phyloP scores from a whole-genome alignment of 176 grass and related monocot species.

The Zea luxurians region DNA sequence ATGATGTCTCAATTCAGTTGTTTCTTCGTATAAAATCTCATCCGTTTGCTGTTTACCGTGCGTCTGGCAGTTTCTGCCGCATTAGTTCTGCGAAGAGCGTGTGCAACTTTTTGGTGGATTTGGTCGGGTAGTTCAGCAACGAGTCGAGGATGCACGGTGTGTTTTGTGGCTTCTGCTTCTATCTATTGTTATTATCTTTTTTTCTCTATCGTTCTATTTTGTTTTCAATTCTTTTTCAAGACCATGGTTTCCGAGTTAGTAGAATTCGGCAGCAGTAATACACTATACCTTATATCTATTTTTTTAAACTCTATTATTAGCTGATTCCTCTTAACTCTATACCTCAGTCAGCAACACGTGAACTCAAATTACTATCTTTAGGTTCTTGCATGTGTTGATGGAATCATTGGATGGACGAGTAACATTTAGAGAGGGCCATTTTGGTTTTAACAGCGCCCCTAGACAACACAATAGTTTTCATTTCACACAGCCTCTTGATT shows the following conservation, averaged over 20 bases:
- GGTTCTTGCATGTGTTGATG: constrained; percentile 11
- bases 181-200: neutral
- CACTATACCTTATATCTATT: neutral
- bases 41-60: neutral
- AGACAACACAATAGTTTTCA: neutral
- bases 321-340: constrained; percentile 13
- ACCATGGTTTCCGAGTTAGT: neutral
- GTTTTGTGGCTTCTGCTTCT: neutral
- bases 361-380: constrained; percentile 7
- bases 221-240: neutral
- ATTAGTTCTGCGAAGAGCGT: neutral
- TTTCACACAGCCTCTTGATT: constrained; percentile 9
- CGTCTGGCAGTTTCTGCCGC: neutral
- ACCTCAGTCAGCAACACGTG: neutral
- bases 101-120: neutral
- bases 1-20: neutral
- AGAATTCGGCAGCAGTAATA: neutral
- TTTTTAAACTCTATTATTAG: neutral
- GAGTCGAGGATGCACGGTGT: neutral
- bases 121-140: constrained; percentile 2
- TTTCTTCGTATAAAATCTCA: neutral
- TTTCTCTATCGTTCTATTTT: no score
- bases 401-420: neutral
- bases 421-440: neutral
- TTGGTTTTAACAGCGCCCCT: neutral